Percentiles rank a stretch among this genome's conserved stretches.
These are phyloP conservation scores for Fusarium sp. DNA, from an alignment of 2,329 filamentous ascomycete genomes.

Conservation along the genomic window DNA sequence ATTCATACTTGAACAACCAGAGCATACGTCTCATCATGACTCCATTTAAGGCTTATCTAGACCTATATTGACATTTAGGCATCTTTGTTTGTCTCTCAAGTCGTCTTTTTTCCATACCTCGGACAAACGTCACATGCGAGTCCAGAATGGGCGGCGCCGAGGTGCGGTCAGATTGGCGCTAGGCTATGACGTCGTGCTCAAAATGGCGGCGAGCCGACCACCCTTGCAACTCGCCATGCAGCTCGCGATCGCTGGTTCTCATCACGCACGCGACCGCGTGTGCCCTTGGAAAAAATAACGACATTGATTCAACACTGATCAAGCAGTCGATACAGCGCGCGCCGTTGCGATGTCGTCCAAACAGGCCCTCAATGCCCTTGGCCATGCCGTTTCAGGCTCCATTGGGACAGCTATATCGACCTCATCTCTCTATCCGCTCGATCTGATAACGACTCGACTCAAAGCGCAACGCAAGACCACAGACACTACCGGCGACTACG, in stretches of 20 bases:
- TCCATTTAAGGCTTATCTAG: background rate
- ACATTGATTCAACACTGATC: background rate
- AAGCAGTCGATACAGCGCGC: background rate
- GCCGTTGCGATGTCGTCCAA: conserved; percentile 46
- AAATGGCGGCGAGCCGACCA: conserved; percentile 18
- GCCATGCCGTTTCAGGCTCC: conserved; percentile 85
- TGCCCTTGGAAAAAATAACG: background rate
- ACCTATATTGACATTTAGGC: background rate
- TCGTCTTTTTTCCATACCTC: conserved; percentile 10
- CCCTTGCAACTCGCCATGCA: conserved; percentile 14
- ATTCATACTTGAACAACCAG: background rate
- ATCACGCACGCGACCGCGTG: conserved; percentile 16
- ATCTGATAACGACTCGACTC: conserved; percentile 83
- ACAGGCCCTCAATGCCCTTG: conserved; percentile 74
- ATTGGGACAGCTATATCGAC: conserved; percentile 84
- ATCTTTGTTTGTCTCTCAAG: background rate
- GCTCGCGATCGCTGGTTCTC: conserved; percentile 11
- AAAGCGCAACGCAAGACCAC: conserved; percentile 78
- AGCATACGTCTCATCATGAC: background rate
- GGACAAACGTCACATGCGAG: conserved; percentile 36
- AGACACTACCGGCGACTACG: conserved; percentile 65
- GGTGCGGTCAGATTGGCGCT: conserved; percentile 10
- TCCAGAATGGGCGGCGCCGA: conserved; percentile 15
- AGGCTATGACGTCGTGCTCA: conserved; percentile 36
- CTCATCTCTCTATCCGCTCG: conserved; percentile 82